These are phyloP conservation scores for Kodamaea hsintzibuensis DNA, from an alignment of 805 yeast species.

Conservation along the genomic window DNA sequence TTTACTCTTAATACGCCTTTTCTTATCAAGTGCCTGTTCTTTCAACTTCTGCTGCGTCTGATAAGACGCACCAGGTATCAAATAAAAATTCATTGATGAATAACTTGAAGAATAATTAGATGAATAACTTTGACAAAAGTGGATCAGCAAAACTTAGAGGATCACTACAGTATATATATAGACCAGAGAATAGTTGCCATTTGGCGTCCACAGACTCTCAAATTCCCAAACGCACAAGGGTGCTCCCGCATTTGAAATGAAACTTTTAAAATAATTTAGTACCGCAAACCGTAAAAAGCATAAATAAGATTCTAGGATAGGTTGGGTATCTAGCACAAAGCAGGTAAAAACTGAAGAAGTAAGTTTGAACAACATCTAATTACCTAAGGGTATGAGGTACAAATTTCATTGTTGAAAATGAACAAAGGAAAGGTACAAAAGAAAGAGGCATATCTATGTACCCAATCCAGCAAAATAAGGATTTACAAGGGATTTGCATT, in stretches of 20 bases:
- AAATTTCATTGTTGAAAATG: background rate
- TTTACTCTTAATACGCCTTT: constrained; percentile 6
- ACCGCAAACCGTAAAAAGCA: background rate
- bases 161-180: background rate
- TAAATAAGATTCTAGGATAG: background rate
- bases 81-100: constrained; percentile 15
- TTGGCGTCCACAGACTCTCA: background rate
- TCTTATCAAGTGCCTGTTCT: constrained; percentile 14
- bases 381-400: background rate
- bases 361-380: constrained; percentile 1
- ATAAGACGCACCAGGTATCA: constrained; percentile 18
- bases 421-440: background rate
- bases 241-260: background rate
- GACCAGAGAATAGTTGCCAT: background rate
- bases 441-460: background rate
- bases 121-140: background rate
- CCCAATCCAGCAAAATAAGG: background rate
- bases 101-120: no score
- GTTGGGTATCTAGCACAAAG: background rate
- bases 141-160: background rate
- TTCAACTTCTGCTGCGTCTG: constrained; percentile 20
- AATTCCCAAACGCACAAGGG: background rate
- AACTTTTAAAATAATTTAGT: background rate
- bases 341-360: background rate
- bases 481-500: background rate